Conservation (phyloP, 257 asterid genomes). For the Solanum pinnatisectum region DNA sequence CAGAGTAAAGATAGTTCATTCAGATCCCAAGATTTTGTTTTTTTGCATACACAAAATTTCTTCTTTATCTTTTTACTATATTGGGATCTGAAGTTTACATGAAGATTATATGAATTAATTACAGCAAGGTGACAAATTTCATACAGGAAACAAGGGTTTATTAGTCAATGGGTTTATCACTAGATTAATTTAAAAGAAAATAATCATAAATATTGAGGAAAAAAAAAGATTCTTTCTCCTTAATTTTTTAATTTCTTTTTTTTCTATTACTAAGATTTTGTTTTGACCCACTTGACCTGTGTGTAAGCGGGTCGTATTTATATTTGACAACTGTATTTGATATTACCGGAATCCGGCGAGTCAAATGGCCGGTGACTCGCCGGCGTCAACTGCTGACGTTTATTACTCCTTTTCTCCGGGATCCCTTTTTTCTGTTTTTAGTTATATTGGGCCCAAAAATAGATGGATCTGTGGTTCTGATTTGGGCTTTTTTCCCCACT, state of each 20-base stretch:
- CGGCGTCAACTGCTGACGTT: not conserved
- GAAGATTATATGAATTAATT: not conserved
- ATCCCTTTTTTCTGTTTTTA: not conserved
- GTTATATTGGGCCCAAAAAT: not conserved
- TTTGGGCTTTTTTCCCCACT: not conserved
- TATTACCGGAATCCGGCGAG: not conserved
- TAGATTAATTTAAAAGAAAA: not conserved
- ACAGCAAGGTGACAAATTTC: slow-evolving; percentile 1
- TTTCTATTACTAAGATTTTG: not conserved
- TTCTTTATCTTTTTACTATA: not conserved
- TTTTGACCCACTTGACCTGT: not conserved
- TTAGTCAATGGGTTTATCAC: not conserved
- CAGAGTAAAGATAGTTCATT: not conserved
- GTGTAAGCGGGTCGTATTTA: not conserved
- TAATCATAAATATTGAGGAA: not conserved
- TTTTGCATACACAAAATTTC: not conserved
- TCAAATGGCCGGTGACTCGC: not conserved
- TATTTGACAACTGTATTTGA: not conserved
- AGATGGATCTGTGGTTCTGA: not conserved
- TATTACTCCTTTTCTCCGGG: not conserved
- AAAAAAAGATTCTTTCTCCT: not conserved
- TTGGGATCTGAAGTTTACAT: slow-evolving; percentile 3
- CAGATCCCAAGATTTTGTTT: not conserved
- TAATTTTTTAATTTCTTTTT: not conserved
- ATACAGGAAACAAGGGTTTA: not conserved